Evolutionary conservation across 768 basidiomycete genomes (phyloP).

Genomic region (Dioszegia hungarica): DNA sequence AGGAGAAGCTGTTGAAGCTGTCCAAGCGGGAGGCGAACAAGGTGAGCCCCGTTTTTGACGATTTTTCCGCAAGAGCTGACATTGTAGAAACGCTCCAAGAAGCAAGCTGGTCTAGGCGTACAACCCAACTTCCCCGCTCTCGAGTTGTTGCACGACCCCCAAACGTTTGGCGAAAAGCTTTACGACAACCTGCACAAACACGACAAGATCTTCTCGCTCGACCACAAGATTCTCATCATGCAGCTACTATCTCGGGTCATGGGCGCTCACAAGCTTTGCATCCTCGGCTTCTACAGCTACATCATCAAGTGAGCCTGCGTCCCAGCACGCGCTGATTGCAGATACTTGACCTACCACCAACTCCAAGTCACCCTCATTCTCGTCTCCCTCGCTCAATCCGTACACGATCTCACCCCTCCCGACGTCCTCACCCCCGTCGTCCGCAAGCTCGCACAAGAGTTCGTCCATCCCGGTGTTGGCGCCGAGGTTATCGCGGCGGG

Average conservation of each 20-base stretch:
- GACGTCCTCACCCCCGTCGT: slow-evolving; percentile 85
- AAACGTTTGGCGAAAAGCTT: slow-evolving; percentile 89
- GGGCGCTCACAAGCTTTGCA: slow-evolving; percentile 85
- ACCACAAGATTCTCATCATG: slow-evolving; percentile 96
- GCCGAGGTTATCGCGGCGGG: slow-evolving; percentile 93
- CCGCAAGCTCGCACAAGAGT: slow-evolving; percentile 87
- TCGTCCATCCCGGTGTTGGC: slow-evolving; percentile 94
- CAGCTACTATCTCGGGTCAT: slow-evolving; percentile 91
- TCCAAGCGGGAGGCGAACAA: slow-evolving; percentile 66
- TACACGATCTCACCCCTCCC: slow-evolving; percentile 91
- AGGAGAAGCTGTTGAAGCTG: slow-evolving; percentile 57
- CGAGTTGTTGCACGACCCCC: slow-evolving; percentile 88
- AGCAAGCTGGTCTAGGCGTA: slow-evolving; percentile 48
- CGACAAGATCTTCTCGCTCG: slow-evolving; percentile 92
- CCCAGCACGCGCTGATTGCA: slow-evolving; percentile 42
- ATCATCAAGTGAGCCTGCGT: slow-evolving; percentile 56
- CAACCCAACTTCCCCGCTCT: slow-evolving; percentile 78
- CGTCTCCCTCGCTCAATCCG: slow-evolving; percentile 86
- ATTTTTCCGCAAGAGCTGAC: too few species aligned
- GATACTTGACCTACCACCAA: slow-evolving; percentile 87
- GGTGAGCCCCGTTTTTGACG: too few species aligned
- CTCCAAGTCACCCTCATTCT: slow-evolving; percentile 88
- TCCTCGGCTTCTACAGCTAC: slow-evolving; percentile 93
- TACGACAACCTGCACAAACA: slow-evolving; percentile 75
- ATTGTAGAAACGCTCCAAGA: slow-evolving; percentile 47